Evolutionary conservation across 805 yeast genomes (phyloP).

Genomic region (Wickerhamiella galacta): DNA sequence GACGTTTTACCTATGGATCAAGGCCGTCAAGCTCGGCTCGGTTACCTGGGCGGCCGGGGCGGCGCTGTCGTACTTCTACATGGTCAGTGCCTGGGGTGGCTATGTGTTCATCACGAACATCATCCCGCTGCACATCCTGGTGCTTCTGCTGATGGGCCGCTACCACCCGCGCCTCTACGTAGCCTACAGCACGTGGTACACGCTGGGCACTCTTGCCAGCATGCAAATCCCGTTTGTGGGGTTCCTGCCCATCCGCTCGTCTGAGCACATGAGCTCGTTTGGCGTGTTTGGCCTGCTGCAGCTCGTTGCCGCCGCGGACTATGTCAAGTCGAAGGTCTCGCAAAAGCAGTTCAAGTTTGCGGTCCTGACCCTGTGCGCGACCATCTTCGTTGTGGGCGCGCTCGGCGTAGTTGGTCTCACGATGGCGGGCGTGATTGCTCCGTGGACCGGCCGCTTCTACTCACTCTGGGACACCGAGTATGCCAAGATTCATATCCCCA

Average conservation of each 20-base stretch:
- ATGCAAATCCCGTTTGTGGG: conserved; percentile 99
- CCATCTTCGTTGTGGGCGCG: conserved; percentile 46
- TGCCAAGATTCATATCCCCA: conserved; percentile 96
- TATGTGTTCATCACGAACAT: conserved; percentile 96
- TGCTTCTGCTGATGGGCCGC: conserved; percentile 84
- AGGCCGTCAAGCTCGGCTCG: conserved; percentile 81
- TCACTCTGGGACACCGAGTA: conserved; percentile 96
- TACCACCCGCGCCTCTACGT: conserved; percentile 69
- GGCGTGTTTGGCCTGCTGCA: conserved; percentile 95
- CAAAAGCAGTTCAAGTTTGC: conserved; percentile 46
- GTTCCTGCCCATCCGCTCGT: conserved; percentile 87
- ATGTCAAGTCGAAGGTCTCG: conserved; percentile 57
- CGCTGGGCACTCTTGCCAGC: conserved; percentile 91
- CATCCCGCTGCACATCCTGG: conserved; percentile 89
- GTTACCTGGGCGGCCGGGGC: conserved; percentile 68
- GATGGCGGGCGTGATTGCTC: conserved; percentile 85
- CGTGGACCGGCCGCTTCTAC: conserved; percentile 99
- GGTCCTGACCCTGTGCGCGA: conserved; percentile 34
- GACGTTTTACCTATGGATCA: conserved; percentile 91
- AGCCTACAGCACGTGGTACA: conserved; percentile 92
- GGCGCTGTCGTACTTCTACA: conserved; percentile 83
- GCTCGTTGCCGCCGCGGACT: conserved; percentile 72
- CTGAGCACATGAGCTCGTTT: conserved; percentile 95
- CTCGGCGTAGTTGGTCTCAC: conserved; percentile 65
- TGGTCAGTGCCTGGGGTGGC: conserved; percentile 99